Base-by-base conservation (phyloP, 768 basidiomycete species). In the Termitomyces sp. region DNA sequence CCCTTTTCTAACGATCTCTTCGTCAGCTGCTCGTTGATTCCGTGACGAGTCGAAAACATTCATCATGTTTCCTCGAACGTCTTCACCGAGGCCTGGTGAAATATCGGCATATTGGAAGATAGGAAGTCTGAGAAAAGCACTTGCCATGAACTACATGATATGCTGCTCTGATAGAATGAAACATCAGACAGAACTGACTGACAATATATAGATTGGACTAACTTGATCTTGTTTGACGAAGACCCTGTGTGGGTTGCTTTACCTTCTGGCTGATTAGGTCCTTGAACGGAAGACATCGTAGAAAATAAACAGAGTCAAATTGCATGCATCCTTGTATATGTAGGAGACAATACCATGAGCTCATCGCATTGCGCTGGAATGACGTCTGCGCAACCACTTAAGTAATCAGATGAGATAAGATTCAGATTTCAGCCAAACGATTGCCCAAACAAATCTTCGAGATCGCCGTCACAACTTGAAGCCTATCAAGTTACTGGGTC, bases 21-120 rank as follows among this genome's bases (percentile, higher is more conserved):
- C 74, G 6, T 81, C 69, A 16, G 67, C 69, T 6, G 64, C 58
- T 5, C 66, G 67, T 0, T 67, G 66, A 13, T 69, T 63, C 5
- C 69, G 66, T 2, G 71, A 63, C 10, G 73, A 68, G 56, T 82
- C 79, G 10, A 79, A 60, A 3, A 74, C 73, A 12, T 75, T 74
- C 49, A 81, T 64, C 9, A 72, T 59, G 0, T 78, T 73, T 7
- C 82, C 82, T 28, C 79, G 75, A 5, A 82, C 57, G 46, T 69
- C 75, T 40, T 82, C 81, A 7, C 79, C 78, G 1, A 76, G 32
- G 3, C 81, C 81, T 78, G 59, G 4, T 40, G 4, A 18, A 18
- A 13, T 3, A 26, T 52, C 7, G 28, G 9, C 18, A 35, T 5
- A 1, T n/a, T 23, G 13, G 36, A 6, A 7, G 0, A 36, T 10